Evolutionary conservation across 2,329 filamentous ascomycete species (phyloP), one percentile per base, ranked within the genome.

Genomic region (Onygena corvina): DNA sequence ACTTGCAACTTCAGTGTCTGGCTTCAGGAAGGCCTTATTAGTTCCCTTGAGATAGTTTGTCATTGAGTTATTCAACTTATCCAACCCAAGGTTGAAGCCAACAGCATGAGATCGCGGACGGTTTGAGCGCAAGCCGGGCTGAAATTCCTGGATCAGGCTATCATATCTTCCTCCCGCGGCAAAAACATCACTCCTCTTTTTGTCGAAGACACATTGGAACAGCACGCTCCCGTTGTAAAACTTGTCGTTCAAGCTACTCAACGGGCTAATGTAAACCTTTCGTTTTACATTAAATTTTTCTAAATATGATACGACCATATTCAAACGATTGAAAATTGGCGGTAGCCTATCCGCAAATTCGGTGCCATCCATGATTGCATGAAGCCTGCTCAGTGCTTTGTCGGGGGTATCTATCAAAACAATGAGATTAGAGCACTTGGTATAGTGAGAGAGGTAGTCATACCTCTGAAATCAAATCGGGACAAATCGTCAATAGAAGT

Each of bases 141-240:
- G 78, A 60, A 93, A 85, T 53, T 93, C 85, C 61, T 81, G 81
- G 55, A 98, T 90, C 16, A 98, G 71, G 44, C 80, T 80, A 63
- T 98, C 93, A 62, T 98, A 98, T 45, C 92, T 80, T 2, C 92
- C 92, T 46, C 93, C 92, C 27, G 89, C 92, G 4, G 90, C 92
- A 60, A 96, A 87, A 0, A 96, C 86, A 57, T 92, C 84, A 57
- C 73, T 71, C 52, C 78, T 81, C 53, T 83, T 77, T 62, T 87
- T 93, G 62, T 96, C 90, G 55, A 89, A 87, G 1, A 95, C 70
- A 59, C 88, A 95, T 53, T 93, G 86, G 62, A 98, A 96, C 36
- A 96, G 72, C 23, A 96, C 73, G 5, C 89, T 89, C 1, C 84
- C 84, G 14, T 78, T 73, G 64, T 92, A 98, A 62, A 96, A 95